Evolutionary conservation across 2,329 filamentous ascomycete species (phyloP).

Genomic region (Leptographium lundbergii): DNA sequence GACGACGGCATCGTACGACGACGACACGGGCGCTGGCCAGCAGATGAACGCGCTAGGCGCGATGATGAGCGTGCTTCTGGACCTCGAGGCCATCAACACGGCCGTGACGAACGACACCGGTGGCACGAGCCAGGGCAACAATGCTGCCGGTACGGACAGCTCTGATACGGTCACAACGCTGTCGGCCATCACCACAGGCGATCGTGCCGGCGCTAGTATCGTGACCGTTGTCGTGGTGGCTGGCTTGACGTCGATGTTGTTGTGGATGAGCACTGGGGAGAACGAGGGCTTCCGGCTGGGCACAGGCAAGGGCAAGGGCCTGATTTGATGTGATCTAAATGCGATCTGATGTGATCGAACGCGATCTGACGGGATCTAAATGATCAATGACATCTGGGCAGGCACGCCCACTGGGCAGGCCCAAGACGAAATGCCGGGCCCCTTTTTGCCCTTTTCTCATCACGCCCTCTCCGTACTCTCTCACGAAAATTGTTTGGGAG

Average conservation of each 20-base stretch:
- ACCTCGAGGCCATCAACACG: conserved; percentile 11
- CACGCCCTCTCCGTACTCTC: too few relatives aligned
- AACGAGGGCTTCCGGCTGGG: conserved; percentile 9
- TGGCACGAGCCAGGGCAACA: conserved; percentile 25
- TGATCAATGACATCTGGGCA: too few relatives aligned
- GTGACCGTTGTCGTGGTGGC: conserved; percentile 23
- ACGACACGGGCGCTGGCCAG: conserved; percentile 35
- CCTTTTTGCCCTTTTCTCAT: too few relatives aligned
- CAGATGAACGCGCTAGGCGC: conserved; percentile 38
- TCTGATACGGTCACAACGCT: neutral
- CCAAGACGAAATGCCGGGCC: too few relatives aligned
- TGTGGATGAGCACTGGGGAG: conserved; percentile 22
- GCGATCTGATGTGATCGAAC: neutral
- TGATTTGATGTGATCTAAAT: neutral
- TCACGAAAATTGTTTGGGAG: too few relatives aligned
- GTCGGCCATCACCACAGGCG: conserved; percentile 17
- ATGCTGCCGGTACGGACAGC: conserved; percentile 16
- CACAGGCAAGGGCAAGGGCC: conserved; percentile 8
- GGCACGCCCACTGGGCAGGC: too few relatives aligned
- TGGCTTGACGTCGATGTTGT: conserved; percentile 20
- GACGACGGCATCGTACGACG: conserved; percentile 29
- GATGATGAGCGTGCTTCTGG: conserved; percentile 30
- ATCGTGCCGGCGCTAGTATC: conserved; percentile 28
- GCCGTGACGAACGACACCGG: conserved; percentile 29
- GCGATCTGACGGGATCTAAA: neutral